phyloP scores from a whole-genome alignment of 352 stramenopile genomes.

The Globisporangium okanoganense region DNA sequence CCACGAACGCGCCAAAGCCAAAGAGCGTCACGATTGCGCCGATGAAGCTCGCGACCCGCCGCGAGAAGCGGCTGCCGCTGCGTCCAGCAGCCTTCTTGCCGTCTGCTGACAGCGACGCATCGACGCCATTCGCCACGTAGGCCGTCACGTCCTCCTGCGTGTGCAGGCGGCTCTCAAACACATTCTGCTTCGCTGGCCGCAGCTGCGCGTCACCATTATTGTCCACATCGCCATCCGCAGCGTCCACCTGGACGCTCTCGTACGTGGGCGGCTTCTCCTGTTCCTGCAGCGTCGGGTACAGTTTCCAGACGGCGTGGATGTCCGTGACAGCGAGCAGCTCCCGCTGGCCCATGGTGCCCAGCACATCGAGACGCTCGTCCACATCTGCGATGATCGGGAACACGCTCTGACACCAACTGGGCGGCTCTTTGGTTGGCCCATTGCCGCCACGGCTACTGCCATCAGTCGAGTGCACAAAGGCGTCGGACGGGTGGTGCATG shows the following conservation, averaged over 20 bases:
- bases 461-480: conserved; percentile 51
- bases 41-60: conserved; percentile 62
- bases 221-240: conserved; percentile 2
- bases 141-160: conserved; percentile 34
- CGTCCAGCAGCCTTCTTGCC: conserved; percentile 8
- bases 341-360: conserved; percentile 71
- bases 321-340: conserved; percentile 64
- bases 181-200: background rate
- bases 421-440: background rate
- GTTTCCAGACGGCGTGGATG: conserved; percentile 66
- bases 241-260: conserved; percentile 20
- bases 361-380: conserved; percentile 44
- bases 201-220: background rate
- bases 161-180: conserved; percentile 67
- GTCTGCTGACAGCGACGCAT: background rate
- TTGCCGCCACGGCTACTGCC: conserved; percentile 5
- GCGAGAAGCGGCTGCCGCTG: conserved; percentile 24
- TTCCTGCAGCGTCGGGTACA: conserved; percentile 64
- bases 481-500: conserved; percentile 74
- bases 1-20: conserved; percentile 40
- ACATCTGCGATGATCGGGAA: conserved; percentile 54
- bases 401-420: conserved; percentile 62
- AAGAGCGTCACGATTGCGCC: conserved; percentile 57
- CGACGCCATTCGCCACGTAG: conserved; percentile 1
- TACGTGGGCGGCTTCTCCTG: conserved; percentile 32